Conservation (phyloP, 1,284 basidiomycete species). For the Stereum hirsutum region DNA sequence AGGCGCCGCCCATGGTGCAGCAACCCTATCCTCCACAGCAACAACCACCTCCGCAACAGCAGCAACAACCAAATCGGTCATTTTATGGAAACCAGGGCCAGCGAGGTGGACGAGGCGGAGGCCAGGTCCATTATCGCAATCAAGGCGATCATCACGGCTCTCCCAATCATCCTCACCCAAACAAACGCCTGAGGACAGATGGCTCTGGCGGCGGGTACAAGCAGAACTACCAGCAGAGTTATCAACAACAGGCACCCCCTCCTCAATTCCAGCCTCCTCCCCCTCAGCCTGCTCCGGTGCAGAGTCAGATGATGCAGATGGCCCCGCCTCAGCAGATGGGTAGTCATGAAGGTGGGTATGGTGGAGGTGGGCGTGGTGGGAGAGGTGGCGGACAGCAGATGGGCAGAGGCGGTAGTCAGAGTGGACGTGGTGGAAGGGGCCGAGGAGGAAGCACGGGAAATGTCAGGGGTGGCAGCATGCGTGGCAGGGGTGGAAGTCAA, state of each 20-base stretch:
- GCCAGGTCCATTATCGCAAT: no score
- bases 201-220: no score
- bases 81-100: conserved; percentile 16
- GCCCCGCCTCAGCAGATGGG: conserved; percentile 27
- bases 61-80: conserved; percentile 18
- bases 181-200: no score
- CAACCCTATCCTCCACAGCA: conserved; percentile 17
- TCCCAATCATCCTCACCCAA: no score
- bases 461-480: conserved; percentile 25
- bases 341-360: conserved; percentile 27
- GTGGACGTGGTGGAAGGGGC: conserved; percentile 20
- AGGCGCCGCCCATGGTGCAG: conserved; percentile 25
- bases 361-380: conserved; percentile 21
- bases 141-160: no score
- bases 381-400: conserved; percentile 17
- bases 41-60: conserved; percentile 16
- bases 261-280: conserved; percentile 39
- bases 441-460: conserved; percentile 33
- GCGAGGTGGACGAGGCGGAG: conserved; percentile 29
- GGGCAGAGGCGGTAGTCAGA: conserved; percentile 26
- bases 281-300: conserved; percentile 26
- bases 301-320: conserved; percentile 30
- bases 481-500: conserved; percentile 11
- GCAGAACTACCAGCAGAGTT: conserved; percentile 32
- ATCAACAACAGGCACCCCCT: conserved; percentile 33